Conservation (phyloP, 306 rosid genomes). For the Ceratonia siliqua region DNA sequence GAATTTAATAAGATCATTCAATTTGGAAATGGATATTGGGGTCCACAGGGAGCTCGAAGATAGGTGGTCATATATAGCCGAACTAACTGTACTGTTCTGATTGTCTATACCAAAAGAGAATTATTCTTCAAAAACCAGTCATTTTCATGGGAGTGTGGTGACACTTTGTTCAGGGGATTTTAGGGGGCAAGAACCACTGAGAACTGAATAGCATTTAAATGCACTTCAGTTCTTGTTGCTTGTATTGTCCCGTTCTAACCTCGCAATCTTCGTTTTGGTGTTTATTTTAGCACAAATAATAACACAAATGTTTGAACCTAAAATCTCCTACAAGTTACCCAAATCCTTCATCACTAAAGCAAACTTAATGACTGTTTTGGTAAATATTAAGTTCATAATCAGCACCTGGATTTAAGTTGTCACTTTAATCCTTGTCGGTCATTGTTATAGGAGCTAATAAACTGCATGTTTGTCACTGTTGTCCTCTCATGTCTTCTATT, state of each 20-base stretch:
- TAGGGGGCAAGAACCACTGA: not conserved
- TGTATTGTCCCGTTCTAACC: not conserved
- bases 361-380: too few relatives aligned
- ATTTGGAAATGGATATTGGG: slow-evolving; percentile 19
- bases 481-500: not conserved
- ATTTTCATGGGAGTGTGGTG: not conserved
- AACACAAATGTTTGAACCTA: too few relatives aligned
- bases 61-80: too few relatives aligned
- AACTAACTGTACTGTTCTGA: slow-evolving; percentile 33
- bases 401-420: not conserved
- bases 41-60: slow-evolving; percentile 4
- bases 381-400: not conserved
- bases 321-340: too few relatives aligned
- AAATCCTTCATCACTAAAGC: too few relatives aligned
- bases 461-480: not conserved
- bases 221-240: not conserved
- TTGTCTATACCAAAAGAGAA: not conserved
- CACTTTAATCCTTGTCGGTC: not conserved
- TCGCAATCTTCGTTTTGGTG: not conserved
- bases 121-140: slow-evolving; percentile 10
- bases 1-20: slow-evolving; percentile 38
- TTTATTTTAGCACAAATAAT: too few relatives aligned
- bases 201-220: not conserved
- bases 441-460: not conserved
- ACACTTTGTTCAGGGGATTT: not conserved